Evolutionary conservation across 164 flowering plant genomes (phyloP).

Genomic region (Vitis riparia): DNA sequence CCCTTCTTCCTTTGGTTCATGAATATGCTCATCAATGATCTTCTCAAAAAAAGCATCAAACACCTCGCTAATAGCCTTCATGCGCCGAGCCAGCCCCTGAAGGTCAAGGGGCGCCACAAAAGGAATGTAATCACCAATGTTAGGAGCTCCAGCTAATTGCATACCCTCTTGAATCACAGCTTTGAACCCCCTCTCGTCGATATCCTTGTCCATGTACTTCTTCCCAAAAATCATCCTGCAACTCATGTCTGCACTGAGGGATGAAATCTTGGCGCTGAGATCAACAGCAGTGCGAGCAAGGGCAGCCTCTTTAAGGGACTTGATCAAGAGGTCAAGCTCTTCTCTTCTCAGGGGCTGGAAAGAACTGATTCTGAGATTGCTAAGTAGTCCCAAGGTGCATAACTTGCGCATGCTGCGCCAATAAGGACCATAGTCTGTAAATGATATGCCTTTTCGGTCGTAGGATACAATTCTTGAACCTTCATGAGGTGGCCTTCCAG

Average conservation of each 20-base stretch:
- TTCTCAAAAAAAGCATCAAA: too few species aligned
- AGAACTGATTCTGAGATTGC: slow-evolving; percentile 14
- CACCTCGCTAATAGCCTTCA: too few species aligned
- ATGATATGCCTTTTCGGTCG: slow-evolving; percentile 3
- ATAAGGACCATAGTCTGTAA: slow-evolving; percentile 18
- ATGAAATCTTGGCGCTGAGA: slow-evolving; percentile 16
- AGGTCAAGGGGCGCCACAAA: slow-evolving; percentile 28
- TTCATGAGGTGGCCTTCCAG: slow-evolving; percentile 17
- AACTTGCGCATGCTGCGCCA: slow-evolving; percentile 31
- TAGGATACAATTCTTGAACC: slow-evolving; percentile 9
- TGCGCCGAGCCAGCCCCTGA: background rate
- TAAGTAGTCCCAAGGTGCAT: slow-evolving; percentile 25
- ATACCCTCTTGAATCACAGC: slow-evolving; percentile 44
- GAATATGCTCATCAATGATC: too few species aligned
- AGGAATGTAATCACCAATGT: slow-evolving; percentile 50
- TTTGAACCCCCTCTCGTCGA: slow-evolving; percentile 37
- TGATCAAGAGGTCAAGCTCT: slow-evolving; percentile 16
- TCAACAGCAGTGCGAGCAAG: slow-evolving; percentile 5
- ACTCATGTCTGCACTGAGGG: slow-evolving; percentile 11
- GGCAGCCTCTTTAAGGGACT: slow-evolving; percentile 8
- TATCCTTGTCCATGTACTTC: background rate
- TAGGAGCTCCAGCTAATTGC: slow-evolving; percentile 30
- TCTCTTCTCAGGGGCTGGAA: slow-evolving; percentile 21
- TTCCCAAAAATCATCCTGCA: slow-evolving; percentile 7
- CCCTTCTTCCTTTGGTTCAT: too few species aligned